Base-by-base conservation (phyloP, 192 early-diverging fungal genomes). In the Gonapodya sp. region DNA sequence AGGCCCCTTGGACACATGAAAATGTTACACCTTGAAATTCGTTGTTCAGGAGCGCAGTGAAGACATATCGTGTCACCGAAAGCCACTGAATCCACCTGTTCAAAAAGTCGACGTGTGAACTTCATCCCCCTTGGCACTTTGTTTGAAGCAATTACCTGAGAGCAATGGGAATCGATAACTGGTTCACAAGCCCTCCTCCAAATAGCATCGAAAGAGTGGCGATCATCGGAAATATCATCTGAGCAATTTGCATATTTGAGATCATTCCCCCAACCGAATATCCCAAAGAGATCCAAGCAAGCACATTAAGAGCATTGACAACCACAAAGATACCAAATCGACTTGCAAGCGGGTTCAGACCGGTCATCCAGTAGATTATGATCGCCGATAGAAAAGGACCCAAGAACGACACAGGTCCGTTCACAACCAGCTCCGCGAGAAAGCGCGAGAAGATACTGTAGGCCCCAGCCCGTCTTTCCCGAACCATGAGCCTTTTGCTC, bases 31-130 rank as follows among this genome's bases (percentile, higher is more conserved):
- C 75, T 18, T 77, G 34, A 33, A 77, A 77, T 34, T 77, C 75
- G 75, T 77, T 77, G 30, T 77, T 18, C 75, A 77, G 14, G 18
- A 77, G 31, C 18, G 75, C 75, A 16, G 75, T 77, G 75, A 32
- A 77, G 75, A 18, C 75, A 33, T 77, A 77, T 16, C 75, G 75
- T 14, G 34, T 18, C 18, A 77, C 34, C 8, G 30, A 32, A 2
- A 77, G 18, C 75, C 75, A 77, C 31, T 77, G 75, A 33, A 77
- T 18, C 75, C 75, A 77, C 46, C 46, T 64, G 8, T 77, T 34
- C 2, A 77, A 77, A n/a, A n/a, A n/a, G n/a, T 2, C 31, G 30
- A 2, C 8, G 75, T 2, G 14, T 18, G 75, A 77, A 77, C 34
- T 77, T 14, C 34, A 34, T 77, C 31, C 18, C 8, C 31, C 18